phyloP scores from a whole-genome alignment of 148 eudicot genomes.

The Arbutus unedo region DNA sequence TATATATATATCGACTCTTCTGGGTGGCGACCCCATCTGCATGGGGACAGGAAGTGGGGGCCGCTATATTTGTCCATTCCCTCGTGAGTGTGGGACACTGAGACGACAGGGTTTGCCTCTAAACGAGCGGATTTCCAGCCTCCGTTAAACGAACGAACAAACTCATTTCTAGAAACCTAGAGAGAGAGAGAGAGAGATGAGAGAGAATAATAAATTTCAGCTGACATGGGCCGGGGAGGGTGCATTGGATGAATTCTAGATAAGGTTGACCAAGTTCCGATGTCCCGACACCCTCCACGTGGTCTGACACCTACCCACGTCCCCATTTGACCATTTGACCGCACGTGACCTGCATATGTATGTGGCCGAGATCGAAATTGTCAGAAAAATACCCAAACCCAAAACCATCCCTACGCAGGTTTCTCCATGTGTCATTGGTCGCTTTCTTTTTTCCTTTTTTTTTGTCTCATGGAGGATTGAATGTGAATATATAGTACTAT shows the following conservation, averaged over 20 bases:
- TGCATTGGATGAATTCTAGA: background rate
- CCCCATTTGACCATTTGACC: conserved; percentile 14
- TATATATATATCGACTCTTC: too few relatives aligned
- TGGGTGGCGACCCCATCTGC: too few relatives aligned
- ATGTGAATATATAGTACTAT: background rate
- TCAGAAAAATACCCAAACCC: background rate
- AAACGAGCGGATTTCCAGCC: conserved; percentile 6
- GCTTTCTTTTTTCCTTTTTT: background rate
- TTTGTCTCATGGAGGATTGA: background rate
- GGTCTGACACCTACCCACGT: background rate
- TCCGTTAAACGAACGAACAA: background rate
- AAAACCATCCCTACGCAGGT: background rate
- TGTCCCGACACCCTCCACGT: conserved; percentile 23
- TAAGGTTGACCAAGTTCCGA: conserved; percentile 24
- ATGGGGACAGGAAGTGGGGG: background rate
- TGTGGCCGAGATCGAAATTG: too few relatives aligned
- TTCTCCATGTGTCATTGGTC: background rate
- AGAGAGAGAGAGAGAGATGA: background rate
- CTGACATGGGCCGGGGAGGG: background rate
- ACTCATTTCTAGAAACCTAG: background rate
- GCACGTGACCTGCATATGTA: conserved; percentile 10
- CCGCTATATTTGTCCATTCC: background rate
- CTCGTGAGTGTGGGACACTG: background rate
- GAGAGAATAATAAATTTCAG: background rate
- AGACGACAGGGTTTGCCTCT: background rate